Conservation (phyloP, 2,329 filamentous ascomycete species). For the Teratosphaeriaceae sp. region DNA sequence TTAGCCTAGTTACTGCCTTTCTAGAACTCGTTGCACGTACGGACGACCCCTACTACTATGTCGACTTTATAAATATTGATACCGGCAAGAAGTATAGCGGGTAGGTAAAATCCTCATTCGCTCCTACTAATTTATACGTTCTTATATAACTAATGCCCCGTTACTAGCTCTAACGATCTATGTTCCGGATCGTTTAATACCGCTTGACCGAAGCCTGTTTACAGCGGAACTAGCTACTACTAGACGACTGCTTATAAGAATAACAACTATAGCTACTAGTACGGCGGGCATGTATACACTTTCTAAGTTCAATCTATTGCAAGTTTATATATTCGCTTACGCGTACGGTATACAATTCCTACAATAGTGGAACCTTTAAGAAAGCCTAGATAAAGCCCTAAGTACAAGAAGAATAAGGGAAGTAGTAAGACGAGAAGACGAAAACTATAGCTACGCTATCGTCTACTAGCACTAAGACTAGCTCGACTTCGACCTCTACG, state of each 20-base stretch:
- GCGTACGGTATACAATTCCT: conserved; percentile 2
- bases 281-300: neutral
- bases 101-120: neutral
- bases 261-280: neutral
- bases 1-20: neutral
- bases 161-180: conserved; percentile 1
- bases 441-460: neutral
- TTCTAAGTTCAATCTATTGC: neutral
- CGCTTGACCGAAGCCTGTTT: conserved; percentile 2
- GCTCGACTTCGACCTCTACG: neutral
- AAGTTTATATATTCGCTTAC: neutral
- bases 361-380: conserved; percentile 1
- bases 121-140: neutral
- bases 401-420: conserved; percentile 1
- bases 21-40: neutral
- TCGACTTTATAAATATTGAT: neutral
- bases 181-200: neutral
- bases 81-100: conserved; percentile 2
- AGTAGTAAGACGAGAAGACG: conserved; percentile 1
- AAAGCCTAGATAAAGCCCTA: conserved; percentile 1
- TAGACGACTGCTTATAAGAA: neutral
- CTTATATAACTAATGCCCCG: conserved; percentile 1
- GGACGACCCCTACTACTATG: conserved; percentile 2
- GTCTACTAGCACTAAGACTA: conserved; percentile 1
- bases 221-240: conserved; percentile 1